Evolutionary conservation across 1,284 basidiomycete genomes (phyloP), one percentile per base, ranked within the genome.

Genomic region (Apiotrichum brassicae): DNA sequence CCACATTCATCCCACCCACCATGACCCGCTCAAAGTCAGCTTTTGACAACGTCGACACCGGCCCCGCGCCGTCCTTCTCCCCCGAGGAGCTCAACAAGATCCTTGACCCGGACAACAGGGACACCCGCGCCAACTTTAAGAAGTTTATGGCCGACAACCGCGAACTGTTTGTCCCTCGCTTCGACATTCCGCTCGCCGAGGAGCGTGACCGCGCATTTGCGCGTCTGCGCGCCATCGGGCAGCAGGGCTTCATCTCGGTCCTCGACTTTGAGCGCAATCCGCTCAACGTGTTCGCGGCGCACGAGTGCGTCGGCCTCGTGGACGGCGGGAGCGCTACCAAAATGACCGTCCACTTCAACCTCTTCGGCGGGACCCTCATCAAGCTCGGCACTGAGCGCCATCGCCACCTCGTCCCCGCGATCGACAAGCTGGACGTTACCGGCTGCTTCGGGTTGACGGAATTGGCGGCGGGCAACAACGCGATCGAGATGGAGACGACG

Each of bases 351-450:
- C 52, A 46, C 36, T 43, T 47, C 44, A 54, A 54, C 37, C 52
- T 54, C 24, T 54, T 54, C 20, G 48, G 43, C 26, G 52, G 52
- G 18, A 54, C 52, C 6, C 20, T 54, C 0, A 18, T 54, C 48
- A 54, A 54, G 41, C 48, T 54, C 19, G 52, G 52, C 19, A 54
- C 52, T 9, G 52, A 54, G 19, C 52, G 52, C 18, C 52, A 54
- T 13, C 52, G 52, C 5, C 35, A 46, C 20, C 41, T 46, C 13
- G 14, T 54, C 18, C 40, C 43, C 14, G 48, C 14, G 20, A 47
- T 54, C 22, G 48, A 54, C 41, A 18, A 13, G 2, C 39, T 54
- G 19, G 48, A 54, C 39, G 5, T 16, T 14, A 47, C 45, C 0
- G 52, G 52, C 18, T 54, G 52, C 36, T 54, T 54, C 25, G 52